phyloP scores from a whole-genome alignment of 805 yeast species.

The Allodekkera sacchari region DNA sequence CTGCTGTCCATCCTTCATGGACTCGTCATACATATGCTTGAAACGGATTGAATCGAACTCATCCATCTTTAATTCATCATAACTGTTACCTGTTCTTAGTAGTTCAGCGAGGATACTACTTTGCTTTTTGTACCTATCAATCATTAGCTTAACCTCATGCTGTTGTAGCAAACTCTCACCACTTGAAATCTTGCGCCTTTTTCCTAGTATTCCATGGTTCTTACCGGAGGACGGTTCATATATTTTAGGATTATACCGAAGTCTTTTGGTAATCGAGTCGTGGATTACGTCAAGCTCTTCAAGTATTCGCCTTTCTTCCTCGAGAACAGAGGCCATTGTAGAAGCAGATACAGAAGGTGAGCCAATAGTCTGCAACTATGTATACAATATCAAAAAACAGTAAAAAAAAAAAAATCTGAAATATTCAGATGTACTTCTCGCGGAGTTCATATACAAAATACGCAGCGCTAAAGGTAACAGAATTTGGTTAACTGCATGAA shows the following conservation, averaged over 20 bases:
- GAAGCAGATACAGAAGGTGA: no score
- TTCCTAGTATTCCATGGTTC: conserved; percentile 23
- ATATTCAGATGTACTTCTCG: no score
- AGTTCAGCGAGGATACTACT: conserved; percentile 16
- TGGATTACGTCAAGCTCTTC: conserved; percentile 74
- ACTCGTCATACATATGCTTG: no score
- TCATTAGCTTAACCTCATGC: conserved; percentile 54
- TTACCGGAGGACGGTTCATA: conserved; percentile 23
- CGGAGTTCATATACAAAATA: no score
- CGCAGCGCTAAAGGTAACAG: no score
- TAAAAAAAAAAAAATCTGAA: not conserved
- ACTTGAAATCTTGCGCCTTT: conserved; percentile 32
- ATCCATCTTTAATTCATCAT: no score
- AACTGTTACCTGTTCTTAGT: no score
- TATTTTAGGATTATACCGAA: conserved; percentile 52
- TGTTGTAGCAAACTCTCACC: conserved; percentile 52
- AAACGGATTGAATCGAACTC: no score
- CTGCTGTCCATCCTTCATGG: no score
- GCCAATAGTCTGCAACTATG: no score
- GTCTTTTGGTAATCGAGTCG: conserved; percentile 51
- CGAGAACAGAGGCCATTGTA: conserved; percentile 22
- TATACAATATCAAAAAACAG: not conserved
- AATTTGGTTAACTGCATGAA: no score
- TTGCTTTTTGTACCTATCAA: conserved; percentile 34
- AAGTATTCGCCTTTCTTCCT: conserved; percentile 28